Percentiles rank a stretch among this genome's conserved stretches.
Conservation (phyloP, 1,284 basidiomycete genomes). For the Irpex rosettiformis region DNA sequence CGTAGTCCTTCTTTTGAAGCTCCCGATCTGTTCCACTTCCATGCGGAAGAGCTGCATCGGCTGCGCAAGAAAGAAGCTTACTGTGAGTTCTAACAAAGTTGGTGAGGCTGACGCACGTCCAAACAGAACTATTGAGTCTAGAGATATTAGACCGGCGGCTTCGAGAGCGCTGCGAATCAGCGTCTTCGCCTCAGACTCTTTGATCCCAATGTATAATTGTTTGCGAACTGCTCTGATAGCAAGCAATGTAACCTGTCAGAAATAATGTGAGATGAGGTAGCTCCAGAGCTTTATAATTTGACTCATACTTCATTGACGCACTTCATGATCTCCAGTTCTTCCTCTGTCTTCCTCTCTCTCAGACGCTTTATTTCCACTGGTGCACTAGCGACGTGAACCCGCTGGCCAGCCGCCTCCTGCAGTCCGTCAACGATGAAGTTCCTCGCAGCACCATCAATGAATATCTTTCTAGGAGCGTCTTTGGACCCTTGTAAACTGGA, state of each 20-base stretch:
- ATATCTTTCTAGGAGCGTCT: constrained; percentile 36
- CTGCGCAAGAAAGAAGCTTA: constrained; percentile 32
- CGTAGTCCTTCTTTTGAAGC: constrained; percentile 57
- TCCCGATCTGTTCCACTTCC: constrained; percentile 69
- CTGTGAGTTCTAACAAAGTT: not conserved
- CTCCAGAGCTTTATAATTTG: constrained; percentile 2
- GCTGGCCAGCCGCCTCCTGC: constrained; percentile 39
- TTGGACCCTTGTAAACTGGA: constrained; percentile 16
- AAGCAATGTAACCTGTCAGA: constrained; percentile 63
- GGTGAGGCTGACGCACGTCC: constrained; percentile 50
- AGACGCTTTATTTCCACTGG: constrained; percentile 54
- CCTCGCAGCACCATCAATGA: constrained; percentile 59
- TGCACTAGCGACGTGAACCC: constrained; percentile 40
- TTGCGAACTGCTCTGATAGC: constrained; percentile 67
- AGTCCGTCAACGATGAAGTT: constrained; percentile 62
- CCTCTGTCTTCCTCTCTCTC: constrained; percentile 69
- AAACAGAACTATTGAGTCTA: constrained; percentile 68
- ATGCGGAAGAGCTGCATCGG: constrained; percentile 84
- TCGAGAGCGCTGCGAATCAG: constrained; percentile 57
- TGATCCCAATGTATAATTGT: constrained; percentile 68
- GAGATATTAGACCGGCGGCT: constrained; percentile 53
- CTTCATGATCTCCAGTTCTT: constrained; percentile 70
- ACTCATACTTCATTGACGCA: constrained; percentile 74
- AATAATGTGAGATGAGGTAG: constrained; percentile 1
- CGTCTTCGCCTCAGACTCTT: constrained; percentile 61